Base-by-base conservation (phyloP, 352 stramenopile species). In the Phytophthora fragariae region DNA sequence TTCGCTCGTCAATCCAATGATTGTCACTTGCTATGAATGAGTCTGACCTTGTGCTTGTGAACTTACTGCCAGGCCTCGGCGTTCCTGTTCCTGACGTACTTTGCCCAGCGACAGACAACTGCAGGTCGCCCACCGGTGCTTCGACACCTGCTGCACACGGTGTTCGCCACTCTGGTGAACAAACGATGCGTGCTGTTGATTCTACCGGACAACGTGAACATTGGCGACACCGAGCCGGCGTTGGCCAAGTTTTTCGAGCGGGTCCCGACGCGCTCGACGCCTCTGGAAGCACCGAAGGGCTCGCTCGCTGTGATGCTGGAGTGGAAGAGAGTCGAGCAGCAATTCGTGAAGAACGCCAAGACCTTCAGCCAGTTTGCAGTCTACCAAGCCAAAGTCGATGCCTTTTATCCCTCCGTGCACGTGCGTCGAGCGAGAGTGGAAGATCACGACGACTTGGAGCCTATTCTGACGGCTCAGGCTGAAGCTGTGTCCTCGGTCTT, bases 391-490 rank as follows among this genome's bases (percentile, higher is more conserved):
- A 68, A 53, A 17, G 62, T 72, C 17, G 59, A 53, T 1, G 67
- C 81, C 11, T 79, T 91, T 46, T 76, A 86, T 17, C 78, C 85
- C 10, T 33, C 76, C 0, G 66, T 93, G 0, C 79, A 87, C 63
- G 78, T 95, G 11, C 84, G 87, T 17, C 83, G 82, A 8, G 89
- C 89, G 0, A 82, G 88, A 44, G 87, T 95, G 11, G 89, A 95
- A 79, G 89, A 95, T 70, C 88, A 94, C 54, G 89, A 95, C 53
- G 89, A 95, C 60, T 72, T 95, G 4, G 83, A 91, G 31, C 87
- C 86, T 15, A 92, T 95, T 57, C 68, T 95, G 3, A 78, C 73
- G 17, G 56, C 69, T 10, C 89, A 95, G 64, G 88, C 83, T 56
- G 80, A 91, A 57, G 64, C 79, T 3, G 80, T 98, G 8, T 76